phyloP scores from a whole-genome alignment of 441 rosid genomes.

The Erodium moschatum region DNA sequence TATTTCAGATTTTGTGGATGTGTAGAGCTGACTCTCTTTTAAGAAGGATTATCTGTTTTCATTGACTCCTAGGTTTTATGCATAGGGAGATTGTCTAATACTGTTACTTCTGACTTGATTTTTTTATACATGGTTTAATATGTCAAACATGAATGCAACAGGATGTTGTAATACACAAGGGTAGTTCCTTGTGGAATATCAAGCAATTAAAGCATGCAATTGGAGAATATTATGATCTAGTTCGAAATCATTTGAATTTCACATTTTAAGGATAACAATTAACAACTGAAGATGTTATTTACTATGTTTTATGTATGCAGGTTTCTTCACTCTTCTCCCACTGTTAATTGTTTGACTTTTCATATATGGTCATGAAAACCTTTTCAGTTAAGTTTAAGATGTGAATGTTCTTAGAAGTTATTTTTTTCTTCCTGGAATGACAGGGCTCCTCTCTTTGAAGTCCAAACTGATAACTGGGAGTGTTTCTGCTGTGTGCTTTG shows the following conservation, averaged over 20 bases:
- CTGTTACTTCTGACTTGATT: not conserved
- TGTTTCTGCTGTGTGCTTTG: slow-evolving; percentile 74
- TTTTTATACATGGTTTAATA: not conserved
- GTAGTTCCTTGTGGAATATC: not conserved
- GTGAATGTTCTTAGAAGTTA: slow-evolving; percentile 11
- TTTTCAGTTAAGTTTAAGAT: slow-evolving; percentile 14
- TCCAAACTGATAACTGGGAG: slow-evolving; percentile 86
- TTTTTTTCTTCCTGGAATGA: slow-evolving; percentile 6
- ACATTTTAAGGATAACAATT: not conserved
- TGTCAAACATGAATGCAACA: not conserved
- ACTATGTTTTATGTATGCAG: not conserved
- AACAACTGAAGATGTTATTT: not conserved
- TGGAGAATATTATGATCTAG: not conserved
- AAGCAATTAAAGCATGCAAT: not conserved
- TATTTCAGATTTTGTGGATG: not conserved
- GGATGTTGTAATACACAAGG: not conserved
- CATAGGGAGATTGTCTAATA: not conserved
- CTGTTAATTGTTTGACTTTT: not conserved
- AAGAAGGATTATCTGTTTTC: not conserved
- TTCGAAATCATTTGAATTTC: not conserved
- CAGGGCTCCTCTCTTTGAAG: slow-evolving; percentile 92
- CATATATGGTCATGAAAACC: not conserved
- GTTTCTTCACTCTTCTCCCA: not conserved
- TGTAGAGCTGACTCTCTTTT: not conserved
- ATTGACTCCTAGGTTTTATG: not conserved